These are phyloP conservation scores for Solanum infundibuliforme DNA, from an alignment of 257 asterid genomes.

Conservation along the genomic window DNA sequence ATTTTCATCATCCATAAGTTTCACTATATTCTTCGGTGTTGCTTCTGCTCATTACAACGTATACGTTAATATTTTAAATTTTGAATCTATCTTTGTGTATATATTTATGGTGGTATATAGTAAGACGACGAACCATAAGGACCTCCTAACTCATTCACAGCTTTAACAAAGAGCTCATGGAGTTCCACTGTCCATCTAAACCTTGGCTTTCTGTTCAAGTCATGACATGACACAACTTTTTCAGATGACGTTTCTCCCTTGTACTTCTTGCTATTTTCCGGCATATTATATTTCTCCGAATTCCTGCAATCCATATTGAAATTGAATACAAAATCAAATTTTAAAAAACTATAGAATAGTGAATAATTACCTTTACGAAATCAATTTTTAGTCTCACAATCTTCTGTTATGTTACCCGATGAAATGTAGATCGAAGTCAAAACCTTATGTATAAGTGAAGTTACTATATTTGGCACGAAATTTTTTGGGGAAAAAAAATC, in stretches of 20 bases:
- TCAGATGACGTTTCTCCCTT: not conserved
- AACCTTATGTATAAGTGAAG: not conserved
- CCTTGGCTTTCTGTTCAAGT: conserved; percentile 1
- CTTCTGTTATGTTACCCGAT: not conserved
- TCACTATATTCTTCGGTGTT: conserved; percentile 5
- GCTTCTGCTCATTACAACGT: conserved; percentile 3
- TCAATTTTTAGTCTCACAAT: not conserved
- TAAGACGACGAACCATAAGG: not conserved
- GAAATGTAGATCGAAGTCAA: not conserved
- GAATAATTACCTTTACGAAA: not conserved
- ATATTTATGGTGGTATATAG: not conserved
- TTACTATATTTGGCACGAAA: not conserved
- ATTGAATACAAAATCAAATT: too few species aligned
- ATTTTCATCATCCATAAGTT: not conserved
- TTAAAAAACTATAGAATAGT: too few species aligned
- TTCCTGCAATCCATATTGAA: too few species aligned
- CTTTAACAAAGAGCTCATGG: conserved; percentile 10
- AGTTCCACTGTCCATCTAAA: conserved; percentile 5
- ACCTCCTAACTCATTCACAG: conserved; percentile 12
- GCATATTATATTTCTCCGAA: not conserved
- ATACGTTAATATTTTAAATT: not conserved
- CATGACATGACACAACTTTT: not conserved
- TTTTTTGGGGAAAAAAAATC: not conserved
- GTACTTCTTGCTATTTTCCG: not conserved
- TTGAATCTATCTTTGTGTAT: not conserved